Evolutionary conservation across 805 yeast genomes (phyloP), one percentile per base, ranked within the genome.

Genomic region (Metschnikowia corniflorae): DNA sequence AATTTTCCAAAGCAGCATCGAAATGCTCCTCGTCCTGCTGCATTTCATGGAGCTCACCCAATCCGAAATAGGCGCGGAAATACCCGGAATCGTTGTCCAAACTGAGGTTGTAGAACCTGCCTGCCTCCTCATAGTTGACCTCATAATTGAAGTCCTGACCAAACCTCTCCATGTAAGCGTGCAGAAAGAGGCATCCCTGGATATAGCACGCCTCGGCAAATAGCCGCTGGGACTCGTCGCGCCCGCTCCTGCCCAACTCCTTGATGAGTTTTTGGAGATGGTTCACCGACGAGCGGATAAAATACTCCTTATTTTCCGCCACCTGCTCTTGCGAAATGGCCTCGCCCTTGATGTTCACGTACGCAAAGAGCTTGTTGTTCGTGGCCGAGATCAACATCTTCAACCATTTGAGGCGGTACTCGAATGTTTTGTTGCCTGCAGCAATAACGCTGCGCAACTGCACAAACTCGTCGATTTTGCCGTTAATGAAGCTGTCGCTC

Each of bases 281-380:
- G 14, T 58, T 65, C 14, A 58, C 51, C 12, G 65, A 51, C 8
- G 71, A 63, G 44, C 64, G 66, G 29, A 67, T 49, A 44, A 66
- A 68, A 18, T 57, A 50, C 15, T 53, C 50, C 51, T 64, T 65
- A 50, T 61, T 64, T 23, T 47, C 44, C 14, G 48, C 47, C 5
- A 53, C 54, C 29, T 58, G 61, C 14, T 60, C 69, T 1, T 57
- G 46, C 2, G 48, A 33, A 9, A 65, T 53, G 13, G 54, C 50
- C 35, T 65, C 70, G 15, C 73, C 73, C 47, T 62, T 63, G 40
- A 68, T 65, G 48, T 64, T 67, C 36, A 68, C 58, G 42, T 61
- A 66, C n/a, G 65, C 54, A 43, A 61, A 67, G 14, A 68, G 52
- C 46, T 59, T 56, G 47, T 50, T 60, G 43, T 65, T 66, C 20